Evolutionary conservation across 345 rosid genomes (phyloP), one percentile per base, ranked within the genome.

Genomic region (Lepidium aucheri): DNA sequence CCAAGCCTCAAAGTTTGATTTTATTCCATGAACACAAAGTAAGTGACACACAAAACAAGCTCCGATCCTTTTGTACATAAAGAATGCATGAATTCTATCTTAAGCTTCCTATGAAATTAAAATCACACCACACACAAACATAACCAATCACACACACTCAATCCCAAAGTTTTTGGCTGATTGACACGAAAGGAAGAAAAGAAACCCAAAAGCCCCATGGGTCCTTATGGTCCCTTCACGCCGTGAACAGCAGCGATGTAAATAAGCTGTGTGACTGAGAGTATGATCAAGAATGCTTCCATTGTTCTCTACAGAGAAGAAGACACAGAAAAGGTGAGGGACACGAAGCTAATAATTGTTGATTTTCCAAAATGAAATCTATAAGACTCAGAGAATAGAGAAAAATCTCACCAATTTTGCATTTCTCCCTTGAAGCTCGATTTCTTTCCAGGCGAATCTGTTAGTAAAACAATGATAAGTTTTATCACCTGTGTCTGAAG

Each of bases 221-320:
- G 32, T 55, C 32, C 53, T 63, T 64, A 75, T 52, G 67, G 54
- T 50, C 56, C 69, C 62, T 16, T 61, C 57, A 77, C 77, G 6
- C 80, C 86, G 17, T 88, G 92, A 72, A 94, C 86, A 16, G 86
- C 88, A 7, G 82, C 90, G 3, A 94, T 84, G 79, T 88, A 94
- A 1, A 90, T 53, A 16, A 94, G 92, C 78, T 94, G 97, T 15
- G 97, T 88, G 9, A 67, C 90, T 12, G 99, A 81, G 33, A 94
- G 92, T 67, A 94, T 94, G 76, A 94, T 88, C 61, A 84, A 9
- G 67, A 94, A 90, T 13, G 99, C 99, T 80, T 94, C 99, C 99
- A 94, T 86, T 36, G 99, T 94, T 83, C 85, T 94, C 97, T 94
- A 85, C 83, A 73, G 18, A 63, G 64, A 49, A 51, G 54, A 53